These are phyloP conservation scores for Neofusicoccum kwambonambiense DNA, from an alignment of 2,329 filamentous ascomycete species.

Conservation along the genomic window DNA sequence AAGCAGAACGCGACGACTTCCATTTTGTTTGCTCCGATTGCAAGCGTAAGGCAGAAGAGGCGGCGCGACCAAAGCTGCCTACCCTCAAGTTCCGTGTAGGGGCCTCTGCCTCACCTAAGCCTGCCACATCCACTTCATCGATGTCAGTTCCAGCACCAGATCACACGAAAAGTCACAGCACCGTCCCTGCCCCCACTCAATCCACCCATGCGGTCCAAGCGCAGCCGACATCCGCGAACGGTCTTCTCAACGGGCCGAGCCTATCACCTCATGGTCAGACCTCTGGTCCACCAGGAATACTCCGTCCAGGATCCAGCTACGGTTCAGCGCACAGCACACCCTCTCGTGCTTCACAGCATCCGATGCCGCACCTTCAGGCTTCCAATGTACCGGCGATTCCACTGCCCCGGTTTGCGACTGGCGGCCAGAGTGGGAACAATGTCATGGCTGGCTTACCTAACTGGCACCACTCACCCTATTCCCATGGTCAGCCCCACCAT, in stretches of 20 bases:
- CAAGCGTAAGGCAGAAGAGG: slow-evolving; percentile 60
- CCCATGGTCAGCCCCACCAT: neutral
- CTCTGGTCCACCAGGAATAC: slow-evolving; percentile 36
- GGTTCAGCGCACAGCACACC: slow-evolving; percentile 9
- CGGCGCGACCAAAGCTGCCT: slow-evolving; percentile 61
- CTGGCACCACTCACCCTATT: neutral
- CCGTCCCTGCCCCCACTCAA: neutral
- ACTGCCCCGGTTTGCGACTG: neutral
- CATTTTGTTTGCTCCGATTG: slow-evolving; percentile 82
- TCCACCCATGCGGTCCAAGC: neutral
- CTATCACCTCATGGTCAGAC: slow-evolving; percentile 46
- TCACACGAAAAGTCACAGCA: slow-evolving; percentile 22
- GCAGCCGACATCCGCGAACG: slow-evolving; percentile 26
- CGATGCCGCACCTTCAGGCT: neutral
- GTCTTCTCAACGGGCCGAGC: slow-evolving; percentile 43
- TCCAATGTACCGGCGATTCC: neutral
- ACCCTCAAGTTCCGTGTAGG: slow-evolving; percentile 59
- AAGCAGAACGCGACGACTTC: slow-evolving; percentile 83
- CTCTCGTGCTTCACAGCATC: neutral
- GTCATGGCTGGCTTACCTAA: slow-evolving; percentile 4
- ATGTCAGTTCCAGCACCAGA: slow-evolving; percentile 24
- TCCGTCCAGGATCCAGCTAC: neutral
- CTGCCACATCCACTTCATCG: slow-evolving; percentile 18
- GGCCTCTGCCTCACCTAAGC: slow-evolving; percentile 47
- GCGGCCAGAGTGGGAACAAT: neutral